Conservation (phyloP, 257 asterid species). For the Lantana camara region DNA sequence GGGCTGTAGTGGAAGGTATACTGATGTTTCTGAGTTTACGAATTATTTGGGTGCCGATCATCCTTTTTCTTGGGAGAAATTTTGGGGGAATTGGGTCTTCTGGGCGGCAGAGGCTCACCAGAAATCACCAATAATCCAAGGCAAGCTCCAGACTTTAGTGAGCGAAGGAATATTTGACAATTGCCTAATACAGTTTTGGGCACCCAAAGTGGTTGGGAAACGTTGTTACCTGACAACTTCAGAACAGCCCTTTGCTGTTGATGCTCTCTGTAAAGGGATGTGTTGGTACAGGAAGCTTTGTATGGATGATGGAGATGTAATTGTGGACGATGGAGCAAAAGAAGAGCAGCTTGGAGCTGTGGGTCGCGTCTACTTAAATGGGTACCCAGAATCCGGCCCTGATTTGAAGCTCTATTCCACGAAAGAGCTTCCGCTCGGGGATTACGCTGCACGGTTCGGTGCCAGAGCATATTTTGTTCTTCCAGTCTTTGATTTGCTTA, state of each 20-base stretch:
- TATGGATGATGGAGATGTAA: too few species aligned
- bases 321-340: neutral
- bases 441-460: neutral
- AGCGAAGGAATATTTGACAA: neutral
- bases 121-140: neutral
- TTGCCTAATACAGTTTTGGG: conserved; percentile 24
- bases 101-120: neutral
- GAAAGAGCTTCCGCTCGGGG: neutral
- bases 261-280: conserved; percentile 5
- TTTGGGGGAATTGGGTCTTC: neutral
- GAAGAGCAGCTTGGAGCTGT: neutral
- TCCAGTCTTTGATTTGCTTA: neutral
- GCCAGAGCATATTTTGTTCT: neutral
- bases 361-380: neutral
- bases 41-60: neutral
- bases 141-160: neutral
- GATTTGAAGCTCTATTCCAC: conserved; percentile 17
- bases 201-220: conserved; percentile 5
- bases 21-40: neutral
- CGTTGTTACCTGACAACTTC: conserved; percentile 14
- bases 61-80: neutral
- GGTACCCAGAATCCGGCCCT: neutral
- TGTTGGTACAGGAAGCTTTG: conserved; percentile 26
- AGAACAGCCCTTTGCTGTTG: conserved; percentile 22
- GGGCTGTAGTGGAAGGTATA: neutral